Evolutionary conservation across 1,284 basidiomycete species (phyloP).

Genomic region (Tilletia setariae): DNA sequence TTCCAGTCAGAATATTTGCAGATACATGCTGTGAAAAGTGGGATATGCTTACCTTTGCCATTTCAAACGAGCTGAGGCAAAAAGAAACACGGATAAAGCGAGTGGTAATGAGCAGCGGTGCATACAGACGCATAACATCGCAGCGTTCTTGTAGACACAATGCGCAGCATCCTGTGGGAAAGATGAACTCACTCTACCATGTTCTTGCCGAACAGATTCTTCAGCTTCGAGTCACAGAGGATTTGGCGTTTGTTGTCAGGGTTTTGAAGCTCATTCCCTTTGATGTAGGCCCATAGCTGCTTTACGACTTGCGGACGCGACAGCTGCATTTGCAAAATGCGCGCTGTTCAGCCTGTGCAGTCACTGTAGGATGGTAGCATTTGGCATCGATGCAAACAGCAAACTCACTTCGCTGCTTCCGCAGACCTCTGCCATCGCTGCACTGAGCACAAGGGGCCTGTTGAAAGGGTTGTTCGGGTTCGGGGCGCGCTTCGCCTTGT

Average conservation of each 20-base stretch:
- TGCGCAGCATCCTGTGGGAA: too few relatives aligned
- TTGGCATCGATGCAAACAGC: background rate
- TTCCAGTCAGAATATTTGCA: background rate
- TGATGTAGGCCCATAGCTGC: conserved; percentile 79
- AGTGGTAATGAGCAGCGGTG: too few relatives aligned
- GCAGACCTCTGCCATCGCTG: conserved; percentile 47
- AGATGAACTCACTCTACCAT: conserved; percentile 62
- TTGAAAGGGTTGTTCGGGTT: conserved; percentile 54
- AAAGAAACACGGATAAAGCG: background rate
- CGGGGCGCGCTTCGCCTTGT: conserved; percentile 36
- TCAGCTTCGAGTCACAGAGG: conserved; percentile 69
- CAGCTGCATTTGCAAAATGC: conserved; percentile 57
- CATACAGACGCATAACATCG: too few relatives aligned
- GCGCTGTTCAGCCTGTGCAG: background rate
- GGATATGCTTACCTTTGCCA: conserved; percentile 42
- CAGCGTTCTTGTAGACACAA: background rate
- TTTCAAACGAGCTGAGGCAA: conserved; percentile 47
- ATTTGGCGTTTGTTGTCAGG: conserved; percentile 69
- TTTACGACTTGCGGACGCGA: conserved; percentile 86
- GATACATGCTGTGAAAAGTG: background rate
- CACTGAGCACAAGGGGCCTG: conserved; percentile 42
- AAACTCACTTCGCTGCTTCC: conserved; percentile 46
- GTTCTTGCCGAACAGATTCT: conserved; percentile 69
- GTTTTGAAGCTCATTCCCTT: conserved; percentile 72
- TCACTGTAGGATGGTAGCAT: too few relatives aligned